Evolutionary conservation across 495 filamentous ascomycete genomes (phyloP).

Genomic region (Aspergillus carlsbadensis): DNA sequence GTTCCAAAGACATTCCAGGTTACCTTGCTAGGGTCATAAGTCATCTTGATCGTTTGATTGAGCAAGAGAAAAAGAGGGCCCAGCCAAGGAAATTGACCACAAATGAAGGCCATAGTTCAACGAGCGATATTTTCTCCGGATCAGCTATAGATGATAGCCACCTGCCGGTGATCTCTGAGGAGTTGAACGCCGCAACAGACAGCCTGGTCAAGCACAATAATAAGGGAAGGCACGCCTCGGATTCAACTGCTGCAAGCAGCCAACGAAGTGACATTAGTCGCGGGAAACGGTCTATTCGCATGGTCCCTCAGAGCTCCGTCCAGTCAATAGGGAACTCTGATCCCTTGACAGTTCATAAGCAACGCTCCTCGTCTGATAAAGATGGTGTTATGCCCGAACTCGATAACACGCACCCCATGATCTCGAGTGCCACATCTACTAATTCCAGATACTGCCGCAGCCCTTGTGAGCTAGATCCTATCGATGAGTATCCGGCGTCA

Average conservation of each 20-base stretch:
- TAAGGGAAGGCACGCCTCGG: neutral
- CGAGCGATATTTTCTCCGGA: constrained; percentile 56
- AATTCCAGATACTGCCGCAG: constrained; percentile 20
- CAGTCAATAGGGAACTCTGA: constrained; percentile 38
- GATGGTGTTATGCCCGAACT: neutral
- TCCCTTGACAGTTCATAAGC: constrained; percentile 58
- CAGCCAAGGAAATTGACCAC: constrained; percentile 9
- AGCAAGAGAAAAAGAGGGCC: constrained; percentile 33
- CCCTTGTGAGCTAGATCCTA: constrained; percentile 28
- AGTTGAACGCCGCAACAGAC: neutral
- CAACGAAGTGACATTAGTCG: constrained; percentile 16
- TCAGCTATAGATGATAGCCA: constrained; percentile 32
- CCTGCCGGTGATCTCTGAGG: constrained; percentile 54
- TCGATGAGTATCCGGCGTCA: constrained; percentile 30
- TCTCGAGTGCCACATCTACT: constrained; percentile 10
- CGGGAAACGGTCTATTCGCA: constrained; percentile 43
- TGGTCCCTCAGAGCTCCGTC: constrained; percentile 46
- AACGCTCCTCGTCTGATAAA: constrained; percentile 19
- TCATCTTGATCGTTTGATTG: constrained; percentile 62
- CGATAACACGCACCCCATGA: neutral
- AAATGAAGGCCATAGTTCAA: constrained; percentile 38
- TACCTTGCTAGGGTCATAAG: constrained; percentile 60
- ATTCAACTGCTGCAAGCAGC: neutral
- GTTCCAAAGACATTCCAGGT: constrained; percentile 37
- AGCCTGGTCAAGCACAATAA: neutral